phyloP scores from a whole-genome alignment of 345 rosid species.

The Bretschneidera sinensis region DNA sequence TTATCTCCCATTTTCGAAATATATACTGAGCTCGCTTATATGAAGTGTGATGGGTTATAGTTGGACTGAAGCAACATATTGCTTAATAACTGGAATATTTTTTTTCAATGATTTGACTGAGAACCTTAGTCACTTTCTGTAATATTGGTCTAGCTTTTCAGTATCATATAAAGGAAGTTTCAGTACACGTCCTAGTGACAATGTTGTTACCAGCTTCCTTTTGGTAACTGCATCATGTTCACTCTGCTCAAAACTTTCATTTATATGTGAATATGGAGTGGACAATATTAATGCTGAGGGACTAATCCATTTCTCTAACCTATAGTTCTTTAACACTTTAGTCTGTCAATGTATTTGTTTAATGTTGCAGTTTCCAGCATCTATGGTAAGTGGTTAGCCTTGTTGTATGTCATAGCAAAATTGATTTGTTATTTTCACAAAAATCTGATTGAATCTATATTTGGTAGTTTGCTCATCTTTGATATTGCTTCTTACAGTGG shows the following conservation, averaged over 20 bases:
- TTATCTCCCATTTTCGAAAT: not conserved
- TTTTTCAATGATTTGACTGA: no score
- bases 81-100: no score
- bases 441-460: not conserved
- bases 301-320: not conserved
- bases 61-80: no score
- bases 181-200: not conserved
- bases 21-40: no score
- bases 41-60: no score
- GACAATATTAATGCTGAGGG: no score
- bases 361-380: not conserved
- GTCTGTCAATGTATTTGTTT: not conserved
- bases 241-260: not conserved
- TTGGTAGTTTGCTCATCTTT: not conserved
- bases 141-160: not conserved
- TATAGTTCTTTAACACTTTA: not conserved
- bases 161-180: not conserved
- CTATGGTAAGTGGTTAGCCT: not conserved
- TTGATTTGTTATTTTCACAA: not conserved
- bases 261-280: not conserved
- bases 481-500: slow-evolving; percentile 61
- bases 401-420: not conserved
- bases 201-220: not conserved
- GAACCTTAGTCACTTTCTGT: no score
- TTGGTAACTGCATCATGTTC: not conserved